Evolutionary conservation across 139 green algal species (phyloP), one percentile per base, ranked within the genome.

Genomic region (Tetradesmus lagerheimii): DNA sequence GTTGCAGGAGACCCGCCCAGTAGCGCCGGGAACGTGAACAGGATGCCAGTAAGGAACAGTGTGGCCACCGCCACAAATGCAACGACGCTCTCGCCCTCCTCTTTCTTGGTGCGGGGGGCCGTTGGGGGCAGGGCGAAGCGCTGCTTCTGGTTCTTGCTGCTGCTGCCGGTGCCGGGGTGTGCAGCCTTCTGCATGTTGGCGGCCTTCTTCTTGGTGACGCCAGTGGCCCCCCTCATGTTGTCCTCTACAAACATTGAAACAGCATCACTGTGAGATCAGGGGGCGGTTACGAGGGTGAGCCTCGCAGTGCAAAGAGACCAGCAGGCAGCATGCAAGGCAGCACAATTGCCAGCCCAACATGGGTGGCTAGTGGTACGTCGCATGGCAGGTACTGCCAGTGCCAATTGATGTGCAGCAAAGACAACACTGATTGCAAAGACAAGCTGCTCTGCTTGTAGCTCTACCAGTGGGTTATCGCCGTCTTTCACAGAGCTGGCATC

Each of bases 11-110:
- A 35, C 6, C 83, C 83, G 4, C 62, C 83, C 38, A 88, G 38
- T 35, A 88, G 62, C 14, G 83, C 83, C 15, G 83, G 83, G 57
- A 88, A 79, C 31, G 41, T n/a, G 74, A 88, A 88, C 62, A 88
- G 62, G 14, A 88, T 35, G 20, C 57, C 82, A 9, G 80, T 86
- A 5, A 86, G 80, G 45, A 86, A 86, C 47, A 86, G 47, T 18
- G 80, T 34, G 34, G 80, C 80, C 18, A 74, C 45, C 18, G 80
- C 80, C 35, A 86, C 45, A 41, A 86, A 86, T 25, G 45, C 6
- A 12, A 86, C 80, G 0, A 86, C 47, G 16, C 45, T 74, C 80
- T 71, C 80, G 4, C n/a, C 12, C 37, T 86, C 66, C 31, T 86
- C 80, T 8, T 41, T 41, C 80, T 86, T 50, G n/a, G 11, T 86